Conservation (phyloP, 176 grass and related monocot genomes). For the Oryza australiensis region DNA sequence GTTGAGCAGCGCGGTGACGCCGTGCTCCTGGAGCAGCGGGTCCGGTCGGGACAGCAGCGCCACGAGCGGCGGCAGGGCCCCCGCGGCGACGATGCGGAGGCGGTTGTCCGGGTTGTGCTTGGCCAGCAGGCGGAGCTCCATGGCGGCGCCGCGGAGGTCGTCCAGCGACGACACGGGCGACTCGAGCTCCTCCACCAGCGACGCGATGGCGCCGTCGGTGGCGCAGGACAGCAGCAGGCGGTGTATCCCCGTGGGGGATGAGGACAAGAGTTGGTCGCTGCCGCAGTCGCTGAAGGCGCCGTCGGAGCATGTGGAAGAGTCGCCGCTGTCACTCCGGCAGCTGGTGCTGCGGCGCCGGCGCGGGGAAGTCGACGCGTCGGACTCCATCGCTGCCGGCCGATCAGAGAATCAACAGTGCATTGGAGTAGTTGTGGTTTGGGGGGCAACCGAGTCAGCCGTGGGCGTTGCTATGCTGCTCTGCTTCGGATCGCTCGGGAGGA, state of each 20-base stretch:
- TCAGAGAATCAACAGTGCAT: neutral
- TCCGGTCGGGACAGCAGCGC: slow-evolving; percentile 38
- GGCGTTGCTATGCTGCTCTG: no score
- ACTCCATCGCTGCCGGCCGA: neutral
- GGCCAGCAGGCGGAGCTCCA: slow-evolving; percentile 46
- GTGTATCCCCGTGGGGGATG: neutral
- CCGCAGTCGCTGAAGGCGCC: slow-evolving; percentile 19
- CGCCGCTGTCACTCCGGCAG: slow-evolving; percentile 1
- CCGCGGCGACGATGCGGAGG: slow-evolving; percentile 40
- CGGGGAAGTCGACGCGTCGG: neutral
- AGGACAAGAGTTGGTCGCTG: neutral
- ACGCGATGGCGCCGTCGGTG: slow-evolving; percentile 7
- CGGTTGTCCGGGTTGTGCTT: slow-evolving; percentile 58
- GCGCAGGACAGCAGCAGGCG: slow-evolving; percentile 15
- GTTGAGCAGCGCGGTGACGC: slow-evolving; percentile 45
- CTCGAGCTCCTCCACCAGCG: slow-evolving; percentile 29
- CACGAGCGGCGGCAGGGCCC: slow-evolving; percentile 38
- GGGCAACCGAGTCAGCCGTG: no score
- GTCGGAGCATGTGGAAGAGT: slow-evolving; percentile 8
- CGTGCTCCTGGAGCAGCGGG: slow-evolving; percentile 43
- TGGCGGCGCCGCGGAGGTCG: slow-evolving; percentile 29
- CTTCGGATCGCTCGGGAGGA: no score
- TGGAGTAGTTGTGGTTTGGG: no score
- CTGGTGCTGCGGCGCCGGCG: neutral
- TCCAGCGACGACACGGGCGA: slow-evolving; percentile 28